Conservation (phyloP, 768 basidiomycete genomes). For the Termitomyces sp. region DNA sequence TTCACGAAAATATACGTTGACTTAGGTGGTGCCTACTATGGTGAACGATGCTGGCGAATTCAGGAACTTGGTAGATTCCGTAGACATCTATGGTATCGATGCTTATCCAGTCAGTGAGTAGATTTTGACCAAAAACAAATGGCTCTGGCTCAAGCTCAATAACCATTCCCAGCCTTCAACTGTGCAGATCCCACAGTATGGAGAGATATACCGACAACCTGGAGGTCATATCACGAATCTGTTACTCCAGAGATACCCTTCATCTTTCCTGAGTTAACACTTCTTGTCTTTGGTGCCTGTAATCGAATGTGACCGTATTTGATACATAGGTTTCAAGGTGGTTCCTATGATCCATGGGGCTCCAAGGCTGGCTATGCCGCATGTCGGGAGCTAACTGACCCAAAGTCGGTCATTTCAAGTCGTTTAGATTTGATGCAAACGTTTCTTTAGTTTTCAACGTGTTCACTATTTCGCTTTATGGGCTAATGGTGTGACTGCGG, state of each 20-base stretch:
- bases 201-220: slow-evolving; percentile 13
- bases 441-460: slow-evolving; percentile 10
- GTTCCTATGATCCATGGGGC: slow-evolving; percentile 12
- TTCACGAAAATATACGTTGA: background rate
- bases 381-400: slow-evolving; percentile 12
- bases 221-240: slow-evolving; percentile 14
- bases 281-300: background rate
- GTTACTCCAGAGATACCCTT: slow-evolving; percentile 13
- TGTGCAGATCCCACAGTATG: slow-evolving; percentile 10
- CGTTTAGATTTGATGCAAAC: background rate
- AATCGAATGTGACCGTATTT: background rate
- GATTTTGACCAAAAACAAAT: background rate
- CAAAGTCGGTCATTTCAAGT: slow-evolving; percentile 4
- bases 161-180: slow-evolving; percentile 7
- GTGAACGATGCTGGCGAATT: slow-evolving; percentile 13
- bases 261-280: slow-evolving; percentile 13
- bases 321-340: slow-evolving; percentile 10
- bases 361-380: slow-evolving; percentile 8
- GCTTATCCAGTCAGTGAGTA: slow-evolving; percentile 13
- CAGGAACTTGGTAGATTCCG: slow-evolving; percentile 11
- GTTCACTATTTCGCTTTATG: slow-evolving; percentile 13
- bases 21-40: slow-evolving; percentile 11
- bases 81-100: slow-evolving; percentile 14
- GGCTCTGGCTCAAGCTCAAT: background rate
- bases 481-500: slow-evolving; percentile 16